Conservation (phyloP, 352 stramenopile species). For the Pythium dissimile region DNA sequence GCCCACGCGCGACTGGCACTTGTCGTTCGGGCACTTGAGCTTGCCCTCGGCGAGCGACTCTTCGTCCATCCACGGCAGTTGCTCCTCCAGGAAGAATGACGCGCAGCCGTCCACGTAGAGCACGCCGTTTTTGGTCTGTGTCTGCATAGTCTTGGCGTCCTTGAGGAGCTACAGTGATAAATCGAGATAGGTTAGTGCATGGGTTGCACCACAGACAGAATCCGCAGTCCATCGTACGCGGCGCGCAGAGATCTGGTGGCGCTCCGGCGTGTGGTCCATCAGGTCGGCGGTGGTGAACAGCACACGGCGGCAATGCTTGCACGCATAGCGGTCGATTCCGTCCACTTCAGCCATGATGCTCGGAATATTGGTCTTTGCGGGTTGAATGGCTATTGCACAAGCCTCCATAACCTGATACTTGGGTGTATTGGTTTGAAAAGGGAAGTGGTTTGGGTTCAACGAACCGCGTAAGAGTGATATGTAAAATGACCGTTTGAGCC, state of each 20-base stretch:
- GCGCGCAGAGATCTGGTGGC: constrained; percentile 62
- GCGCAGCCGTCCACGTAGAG: constrained; percentile 43
- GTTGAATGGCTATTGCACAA: constrained; percentile 5
- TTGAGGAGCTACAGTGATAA: constrained; percentile 54
- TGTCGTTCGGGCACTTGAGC: constrained; percentile 61
- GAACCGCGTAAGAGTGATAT: too few relatives aligned
- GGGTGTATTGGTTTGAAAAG: neutral
- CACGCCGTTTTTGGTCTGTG: constrained; percentile 16
- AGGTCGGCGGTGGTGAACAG: constrained; percentile 66
- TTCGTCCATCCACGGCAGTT: constrained; percentile 73
- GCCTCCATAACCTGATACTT: neutral
- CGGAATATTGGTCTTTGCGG: too few relatives aligned
- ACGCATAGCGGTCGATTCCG: constrained; percentile 39
- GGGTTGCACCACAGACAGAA: neutral
- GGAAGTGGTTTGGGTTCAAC: too few relatives aligned
- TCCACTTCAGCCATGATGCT: constrained; percentile 12
- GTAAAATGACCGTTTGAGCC: too few relatives aligned
- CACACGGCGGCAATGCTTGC: constrained; percentile 64
- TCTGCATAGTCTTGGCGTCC: constrained; percentile 50
- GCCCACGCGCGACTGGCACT: constrained; percentile 67
- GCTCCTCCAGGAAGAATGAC: constrained; percentile 71
- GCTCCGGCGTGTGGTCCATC: constrained; percentile 50
- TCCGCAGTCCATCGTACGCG: constrained; percentile 30
- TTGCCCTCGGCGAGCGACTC: constrained; percentile 57
- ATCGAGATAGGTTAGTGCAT: neutral